Base-by-base conservation (phyloP, 805 yeast species). In the Starmera dryadoides region DNA sequence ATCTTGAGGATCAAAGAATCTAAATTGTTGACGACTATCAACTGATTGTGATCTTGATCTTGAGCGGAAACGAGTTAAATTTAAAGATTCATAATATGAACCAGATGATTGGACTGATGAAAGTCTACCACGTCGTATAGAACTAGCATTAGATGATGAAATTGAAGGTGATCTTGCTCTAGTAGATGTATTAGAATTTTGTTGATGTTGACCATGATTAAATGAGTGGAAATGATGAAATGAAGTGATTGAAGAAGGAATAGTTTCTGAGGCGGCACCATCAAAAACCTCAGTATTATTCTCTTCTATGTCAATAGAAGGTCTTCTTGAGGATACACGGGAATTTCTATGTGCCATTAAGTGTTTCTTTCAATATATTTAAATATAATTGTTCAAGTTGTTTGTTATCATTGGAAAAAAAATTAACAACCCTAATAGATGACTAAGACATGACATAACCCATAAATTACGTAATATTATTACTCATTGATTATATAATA, bases 1-100 rank as follows among this genome's bases (percentile, higher is more conserved):
- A 48, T 87, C 93, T 40, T 84, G 86, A 4, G 82, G 69, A 10
- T 91, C 78, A 60, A 91, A 91, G 57, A 89, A 91, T 44, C 78
- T 74, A 64, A 93, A 91, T 40, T 79, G 68, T 12, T 61, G 54
- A n/a, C 50, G 49, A 15, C 55, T 44, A 15, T 58, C 62, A 9
- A 56, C 40, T 2, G 61, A 56, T 28, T 49, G 46, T 11, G 68
- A 62, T 19, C 69, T 50, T 15, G 63, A 59, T 35, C 66, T 46
- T 4, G 71, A 58, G 26, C 45, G 64, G 30, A 56, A 56, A 22
- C 62, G 41, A 11, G 49, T 42, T 16, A 55, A 33, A 12, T 46
- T 39, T 10, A 44, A 39, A 32, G 40, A 40, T 30, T 49, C 56
- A 11, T 28, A 11, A 22, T 18, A 15, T 26, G 41, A 33, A 4